Base-by-base conservation (phyloP, 2,329 filamentous ascomycete genomes). In the Diplodia seriata region DNA sequence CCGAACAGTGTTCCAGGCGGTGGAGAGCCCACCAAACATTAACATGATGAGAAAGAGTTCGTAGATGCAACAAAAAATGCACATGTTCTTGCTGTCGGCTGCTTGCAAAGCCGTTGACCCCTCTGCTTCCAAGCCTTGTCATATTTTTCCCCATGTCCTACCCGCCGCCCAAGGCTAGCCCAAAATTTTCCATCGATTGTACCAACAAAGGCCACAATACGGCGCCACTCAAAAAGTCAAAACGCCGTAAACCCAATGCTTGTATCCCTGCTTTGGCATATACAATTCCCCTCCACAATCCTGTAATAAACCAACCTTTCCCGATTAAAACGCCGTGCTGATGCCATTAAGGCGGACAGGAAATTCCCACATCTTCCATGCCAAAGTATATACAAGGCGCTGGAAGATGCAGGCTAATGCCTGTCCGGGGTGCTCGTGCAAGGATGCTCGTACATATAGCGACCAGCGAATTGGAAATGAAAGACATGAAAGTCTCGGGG, bases 211-310 rank as follows among this genome's bases (percentile, higher is more conserved):
- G 47, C 31, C 59, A 38, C 29, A 38, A 51, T 51, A 31, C 33
- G 47, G 26, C 11, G n/a, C 29, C 43, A 26, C 59, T 47, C 55
- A 59, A 51, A 29, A 36, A 11, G 14, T 23, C 9, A 20, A 36
- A 63, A 63, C 59, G 59, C 59, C 59, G 47, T 63, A 20, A 63
- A 40, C 59, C 57, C 29, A 63, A 63, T 63, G 59, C 59, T 51
- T 51, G 29, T 63, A 36, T 51, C 29, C 59, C 40, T 50, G 43
- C 29, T 4, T 51, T 38, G 18, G 43, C 26, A 51, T 63, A 31
- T 23, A 49, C 26, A 23, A n/a, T 14, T 29, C 29, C 31, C 47
- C 20, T 20, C 26, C 43, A 51, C 29, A 4, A 56, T 15, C 29
- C 53, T 38, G 9, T 38, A 51, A 12, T 33, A 47, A 62, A 36